Percentiles rank a stretch among this genome's conserved stretches.
phyloP scores from a whole-genome alignment of 2,329 filamentous ascomycete genomes.

The Trichophyton verrucosum region DNA sequence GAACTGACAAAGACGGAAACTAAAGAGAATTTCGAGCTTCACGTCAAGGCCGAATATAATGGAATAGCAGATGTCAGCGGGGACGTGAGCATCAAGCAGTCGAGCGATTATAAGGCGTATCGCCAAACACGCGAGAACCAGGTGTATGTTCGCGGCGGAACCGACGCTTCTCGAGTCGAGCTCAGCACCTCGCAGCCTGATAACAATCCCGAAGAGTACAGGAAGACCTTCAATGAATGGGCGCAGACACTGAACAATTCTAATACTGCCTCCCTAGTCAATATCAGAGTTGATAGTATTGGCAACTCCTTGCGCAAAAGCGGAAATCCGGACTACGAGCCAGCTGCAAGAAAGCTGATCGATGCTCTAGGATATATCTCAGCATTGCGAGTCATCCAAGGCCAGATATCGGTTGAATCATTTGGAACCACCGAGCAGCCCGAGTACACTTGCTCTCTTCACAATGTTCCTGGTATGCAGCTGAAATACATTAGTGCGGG shows the following conservation, averaged over 20 bases:
- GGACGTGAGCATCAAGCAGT: no score
- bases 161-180: no score
- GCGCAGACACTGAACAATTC: background rate
- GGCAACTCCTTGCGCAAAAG: background rate
- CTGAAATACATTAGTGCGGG: no score
- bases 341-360: background rate
- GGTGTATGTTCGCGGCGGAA: no score
- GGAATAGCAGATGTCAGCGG: no score
- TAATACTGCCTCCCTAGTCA: background rate
- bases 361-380: background rate
- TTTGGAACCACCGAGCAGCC: background rate
- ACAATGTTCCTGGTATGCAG: no score
- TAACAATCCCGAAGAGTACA: background rate
- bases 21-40: no score
- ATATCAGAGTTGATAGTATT: background rate
- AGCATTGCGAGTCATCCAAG: background rate
- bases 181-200: background rate
- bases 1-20: no score
- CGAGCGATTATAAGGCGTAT: no score
- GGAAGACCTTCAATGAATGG: background rate
- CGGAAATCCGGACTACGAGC: background rate
- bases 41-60: no score
- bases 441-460: background rate
- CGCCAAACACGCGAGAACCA: no score
- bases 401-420: background rate